These are phyloP conservation scores for Fraxinus dipetala DNA, from an alignment of 305 asterid species.

Conservation along the genomic window DNA sequence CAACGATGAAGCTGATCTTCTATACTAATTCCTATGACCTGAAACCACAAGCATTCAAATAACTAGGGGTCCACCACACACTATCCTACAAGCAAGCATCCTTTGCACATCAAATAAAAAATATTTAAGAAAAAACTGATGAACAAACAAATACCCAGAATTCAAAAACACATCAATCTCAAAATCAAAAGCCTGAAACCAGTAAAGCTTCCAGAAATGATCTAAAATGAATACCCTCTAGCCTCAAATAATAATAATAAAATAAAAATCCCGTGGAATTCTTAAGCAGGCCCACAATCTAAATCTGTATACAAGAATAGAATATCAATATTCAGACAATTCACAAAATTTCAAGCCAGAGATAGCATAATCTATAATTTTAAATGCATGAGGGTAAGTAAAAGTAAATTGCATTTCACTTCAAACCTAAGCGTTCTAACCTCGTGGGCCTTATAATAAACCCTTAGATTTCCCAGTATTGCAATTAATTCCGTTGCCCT, in stretches of 20 bases:
- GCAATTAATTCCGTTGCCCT: constrained; percentile 30
- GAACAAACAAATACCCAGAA: constrained; percentile 21
- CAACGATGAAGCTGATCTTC: constrained; percentile 15
- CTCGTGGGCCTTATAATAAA: constrained; percentile 31
- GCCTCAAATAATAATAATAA: constrained; percentile 13
- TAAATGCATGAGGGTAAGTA: constrained; percentile 27
- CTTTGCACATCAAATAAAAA: constrained; percentile 6
- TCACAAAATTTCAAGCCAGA: constrained; percentile 27
- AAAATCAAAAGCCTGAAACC: constrained; percentile 28
- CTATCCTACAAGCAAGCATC: constrained; percentile 5
- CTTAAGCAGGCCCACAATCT: constrained; percentile 23
- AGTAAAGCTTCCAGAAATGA: constrained; percentile 17
- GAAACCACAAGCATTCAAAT: constrained; percentile 18
- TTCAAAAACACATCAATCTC: constrained; percentile 25
- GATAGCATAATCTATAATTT: constrained; percentile 30
- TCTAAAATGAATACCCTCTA: constrained; percentile 25
- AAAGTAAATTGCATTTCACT: constrained; percentile 31
- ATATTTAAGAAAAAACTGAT: constrained; percentile 4
- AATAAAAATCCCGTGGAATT: constrained; percentile 21
- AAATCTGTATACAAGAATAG: constrained; percentile 17
- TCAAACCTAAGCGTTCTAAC: constrained; percentile 30
- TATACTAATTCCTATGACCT: constrained; percentile 7
- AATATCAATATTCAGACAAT: constrained; percentile 22
- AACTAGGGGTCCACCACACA: background rate
- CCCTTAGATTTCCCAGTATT: constrained; percentile 30